A percentile compares a stretch with the other conserved stretches of the same genome.
Evolutionary conservation across 441 rosid genomes (phyloP).

Genomic region (Metrosideros polymorpha): DNA sequence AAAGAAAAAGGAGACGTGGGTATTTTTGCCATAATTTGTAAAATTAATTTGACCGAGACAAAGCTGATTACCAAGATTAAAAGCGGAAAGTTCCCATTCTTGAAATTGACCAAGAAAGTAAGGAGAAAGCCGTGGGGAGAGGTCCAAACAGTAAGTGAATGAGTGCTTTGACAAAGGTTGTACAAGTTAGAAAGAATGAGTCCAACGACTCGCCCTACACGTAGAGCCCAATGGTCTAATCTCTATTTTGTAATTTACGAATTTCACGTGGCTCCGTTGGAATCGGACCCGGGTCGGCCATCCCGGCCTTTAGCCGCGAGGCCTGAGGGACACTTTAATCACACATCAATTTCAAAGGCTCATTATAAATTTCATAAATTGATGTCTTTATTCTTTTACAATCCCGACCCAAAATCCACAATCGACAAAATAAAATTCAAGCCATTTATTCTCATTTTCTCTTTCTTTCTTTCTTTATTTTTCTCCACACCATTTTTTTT

Average conservation of each 20-base stretch:
- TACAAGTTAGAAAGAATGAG: background rate
- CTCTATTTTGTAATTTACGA: background rate
- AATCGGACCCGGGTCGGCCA: background rate
- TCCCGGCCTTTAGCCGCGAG: background rate
- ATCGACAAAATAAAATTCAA: background rate
- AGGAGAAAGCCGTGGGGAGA: background rate
- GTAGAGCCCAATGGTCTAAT: background rate
- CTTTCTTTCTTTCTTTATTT: background rate
- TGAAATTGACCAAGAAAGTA: background rate
- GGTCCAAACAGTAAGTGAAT: background rate
- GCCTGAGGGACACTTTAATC: background rate
- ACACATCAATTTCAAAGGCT: too few species aligned
- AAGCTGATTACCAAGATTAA: background rate
- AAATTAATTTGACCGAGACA: background rate
- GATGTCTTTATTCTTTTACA: background rate
- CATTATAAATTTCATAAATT: background rate
- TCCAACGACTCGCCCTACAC: background rate
- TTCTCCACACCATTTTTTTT: fast-evolving
- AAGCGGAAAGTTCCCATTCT: background rate
- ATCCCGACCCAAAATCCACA: background rate
- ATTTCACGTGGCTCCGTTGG: background rate
- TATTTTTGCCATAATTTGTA: background rate
- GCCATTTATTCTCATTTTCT: background rate
- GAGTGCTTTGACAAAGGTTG: background rate
- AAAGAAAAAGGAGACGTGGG: background rate